Conservation (phyloP, 2,329 filamentous ascomycete genomes). For the Fusarium citri region DNA sequence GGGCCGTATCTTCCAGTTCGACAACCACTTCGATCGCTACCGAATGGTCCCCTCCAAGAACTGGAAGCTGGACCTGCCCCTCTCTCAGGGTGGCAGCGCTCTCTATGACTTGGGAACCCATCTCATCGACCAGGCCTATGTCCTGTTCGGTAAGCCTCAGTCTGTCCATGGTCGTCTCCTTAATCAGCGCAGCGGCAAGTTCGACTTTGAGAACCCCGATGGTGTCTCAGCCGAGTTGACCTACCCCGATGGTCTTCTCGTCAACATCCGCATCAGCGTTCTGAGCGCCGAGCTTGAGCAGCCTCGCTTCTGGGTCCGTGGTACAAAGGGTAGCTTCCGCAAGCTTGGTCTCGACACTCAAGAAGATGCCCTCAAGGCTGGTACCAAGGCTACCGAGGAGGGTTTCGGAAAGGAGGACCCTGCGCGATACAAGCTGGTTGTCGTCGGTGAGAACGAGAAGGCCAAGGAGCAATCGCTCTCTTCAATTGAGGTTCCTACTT, state of each 20-base stretch:
- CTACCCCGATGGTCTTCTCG: conserved; percentile 72
- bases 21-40: conserved; percentile 84
- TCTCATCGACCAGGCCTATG: conserved; percentile 79
- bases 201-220: conserved; percentile 65
- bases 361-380: conserved; percentile 77
- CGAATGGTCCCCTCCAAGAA: conserved; percentile 67
- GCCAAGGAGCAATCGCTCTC: conserved; percentile 63
- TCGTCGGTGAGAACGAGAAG: conserved; percentile 63
- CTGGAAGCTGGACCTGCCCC: conserved; percentile 75
- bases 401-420: conserved; percentile 74
- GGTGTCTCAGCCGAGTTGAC: conserved; percentile 72
- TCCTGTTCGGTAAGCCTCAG: conserved; percentile 75
- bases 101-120: conserved; percentile 83
- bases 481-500: conserved; percentile 74
- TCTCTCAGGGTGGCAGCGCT: conserved; percentile 72
- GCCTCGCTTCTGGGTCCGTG: conserved; percentile 81
- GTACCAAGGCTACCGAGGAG: conserved; percentile 69
- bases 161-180: conserved; percentile 75
- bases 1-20: conserved; percentile 80
- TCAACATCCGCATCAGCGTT: conserved; percentile 75
- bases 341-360: conserved; percentile 79
- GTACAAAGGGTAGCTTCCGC: conserved; percentile 78
- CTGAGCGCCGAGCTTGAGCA: conserved; percentile 77
- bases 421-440: conserved; percentile 69
- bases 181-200: conserved; percentile 68